Base-by-base conservation (phyloP, 768 basidiomycete genomes). In the Lentinus tigrinus region DNA sequence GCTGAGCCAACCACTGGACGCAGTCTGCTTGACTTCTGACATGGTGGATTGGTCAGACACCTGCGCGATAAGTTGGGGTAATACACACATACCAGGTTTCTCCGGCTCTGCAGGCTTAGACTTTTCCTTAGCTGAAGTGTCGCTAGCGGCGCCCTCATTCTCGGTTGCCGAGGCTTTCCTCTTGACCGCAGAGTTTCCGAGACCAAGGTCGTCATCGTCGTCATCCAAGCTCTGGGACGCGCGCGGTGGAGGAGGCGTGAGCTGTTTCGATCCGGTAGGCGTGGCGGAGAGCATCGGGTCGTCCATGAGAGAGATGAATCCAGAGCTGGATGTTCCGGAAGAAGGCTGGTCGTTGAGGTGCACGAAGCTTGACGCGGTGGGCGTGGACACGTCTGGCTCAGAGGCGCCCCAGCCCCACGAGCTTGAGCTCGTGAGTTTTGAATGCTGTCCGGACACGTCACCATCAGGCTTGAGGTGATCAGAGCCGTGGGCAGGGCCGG, bases 291-390 rank as follows among this genome's bases (percentile, higher is more conserved):
- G 78, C 10, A 79, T 69, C 36, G 79, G 71, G 26, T 74, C 77
- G 64, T 91, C 89, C 92, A 95, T 94, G 23, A 91, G 76, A 7
- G 92, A 93, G 42, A 95, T 82, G 65, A 95, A 93, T 19, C 84
- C 82, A 9, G 79, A 72, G 47, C 27, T 44, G 34, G 78, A 75
- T 17, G 75, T 62, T 1, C 76, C 63, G 40, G 76, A 68, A n/a
- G 63, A 60, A 10, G 71, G 69, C 27, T 74, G 67, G 36, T 79
- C 76, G 26, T 84, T 80, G 3, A 84, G 77, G 36, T 74, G 77
- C 64, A 82, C 74, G 72, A 94, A 93, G 1, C 80, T 79, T 16
- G 89, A 64, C 4, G 84, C 83, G 11, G 88, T 90, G 10, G 93
- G 91, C 10, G 92, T 93, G 62, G 71, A 63, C 1, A 70, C 70